These are phyloP conservation scores for Beauveria rudraprayagi DNA, from an alignment of 2,329 filamentous ascomycete species.

Conservation along the genomic window DNA sequence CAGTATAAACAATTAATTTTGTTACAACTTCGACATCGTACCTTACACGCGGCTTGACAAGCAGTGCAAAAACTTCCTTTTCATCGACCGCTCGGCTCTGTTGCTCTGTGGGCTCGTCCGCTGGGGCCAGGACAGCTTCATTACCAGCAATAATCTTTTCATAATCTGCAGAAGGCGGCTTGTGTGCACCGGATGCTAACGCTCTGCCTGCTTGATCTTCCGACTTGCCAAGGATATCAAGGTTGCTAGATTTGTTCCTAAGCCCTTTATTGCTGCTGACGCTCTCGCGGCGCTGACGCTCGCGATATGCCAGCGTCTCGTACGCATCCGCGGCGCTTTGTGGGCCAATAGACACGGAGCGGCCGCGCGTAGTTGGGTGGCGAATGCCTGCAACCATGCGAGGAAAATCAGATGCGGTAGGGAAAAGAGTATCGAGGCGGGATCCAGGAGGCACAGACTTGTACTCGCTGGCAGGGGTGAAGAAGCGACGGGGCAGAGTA, in stretches of 20 bases:
- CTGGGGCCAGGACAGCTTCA: slow-evolving; percentile 31
- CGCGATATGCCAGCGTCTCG: slow-evolving; percentile 86
- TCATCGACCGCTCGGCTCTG: slow-evolving; percentile 52
- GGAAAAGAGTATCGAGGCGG: slow-evolving; percentile 76
- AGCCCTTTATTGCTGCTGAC: slow-evolving; percentile 43
- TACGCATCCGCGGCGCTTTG: slow-evolving; percentile 96
- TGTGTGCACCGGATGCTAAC: slow-evolving; percentile 38
- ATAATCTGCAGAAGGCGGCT: slow-evolving; percentile 49
- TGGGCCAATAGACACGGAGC: slow-evolving; percentile 83
- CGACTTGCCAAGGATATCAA: slow-evolving; percentile 31
- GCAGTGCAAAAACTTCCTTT: slow-evolving; percentile 71
- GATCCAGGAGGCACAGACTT: slow-evolving; percentile 65
- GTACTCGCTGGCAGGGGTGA: slow-evolving; percentile 84
- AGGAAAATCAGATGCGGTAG: slow-evolving; percentile 80
- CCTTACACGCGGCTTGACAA: slow-evolving; percentile 79
- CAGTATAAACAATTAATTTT: slow-evolving; percentile 89
- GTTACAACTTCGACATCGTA: slow-evolving; percentile 99
- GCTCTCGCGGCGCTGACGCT: slow-evolving; percentile 51
- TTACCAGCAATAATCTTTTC: slow-evolving; percentile 69
- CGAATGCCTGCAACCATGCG: slow-evolving; percentile 74
- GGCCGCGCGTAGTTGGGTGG: slow-evolving; percentile 59
- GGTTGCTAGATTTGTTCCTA: slow-evolving; percentile 34
- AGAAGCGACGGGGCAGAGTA: slow-evolving; percentile 80
- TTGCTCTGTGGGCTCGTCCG: slow-evolving; percentile 20
- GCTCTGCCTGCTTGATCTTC: slow-evolving; percentile 31